Percentiles rank a stretch among this genome's conserved stretches.
These are phyloP conservation scores for Dendryphion nanum DNA, from an alignment of 2,329 filamentous ascomycete genomes.

Conservation along the genomic window DNA sequence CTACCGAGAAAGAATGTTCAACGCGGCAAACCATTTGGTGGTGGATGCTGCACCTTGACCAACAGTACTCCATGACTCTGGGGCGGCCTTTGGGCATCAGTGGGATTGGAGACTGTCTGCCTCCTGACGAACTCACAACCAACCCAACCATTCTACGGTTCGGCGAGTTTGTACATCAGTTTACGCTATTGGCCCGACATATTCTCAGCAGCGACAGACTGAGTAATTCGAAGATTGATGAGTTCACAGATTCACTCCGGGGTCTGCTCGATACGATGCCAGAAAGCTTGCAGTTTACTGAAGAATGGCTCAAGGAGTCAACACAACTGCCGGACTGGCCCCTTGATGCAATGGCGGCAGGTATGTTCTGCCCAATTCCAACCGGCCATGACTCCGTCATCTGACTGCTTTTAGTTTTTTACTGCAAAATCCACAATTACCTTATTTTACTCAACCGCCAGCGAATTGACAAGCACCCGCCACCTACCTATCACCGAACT, in stretches of 20 bases:
- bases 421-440: slow-evolving; percentile 50
- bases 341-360: slow-evolving; percentile 45
- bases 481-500: slow-evolving; percentile 1
- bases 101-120: slow-evolving; percentile 49
- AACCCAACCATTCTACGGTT: slow-evolving; percentile 46
- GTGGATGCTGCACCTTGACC: slow-evolving; percentile 55
- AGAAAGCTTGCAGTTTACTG: slow-evolving; percentile 46
- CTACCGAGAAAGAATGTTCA: slow-evolving; percentile 40
- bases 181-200: slow-evolving; percentile 49
- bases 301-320: slow-evolving; percentile 41
- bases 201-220: slow-evolving; percentile 46
- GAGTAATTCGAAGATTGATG: slow-evolving; percentile 46
- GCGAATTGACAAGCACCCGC: slow-evolving; percentile 24
- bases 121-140: slow-evolving; percentile 45
- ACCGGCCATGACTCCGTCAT: no score
- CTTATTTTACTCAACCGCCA: slow-evolving; percentile 51
- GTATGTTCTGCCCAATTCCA: slow-evolving; percentile 29
- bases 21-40: slow-evolving; percentile 49
- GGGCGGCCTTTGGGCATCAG: slow-evolving; percentile 51
- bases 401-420: slow-evolving; percentile 40
- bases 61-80: slow-evolving; percentile 51
- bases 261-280: slow-evolving; percentile 48
- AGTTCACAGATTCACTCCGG: slow-evolving; percentile 46
- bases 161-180: slow-evolving; percentile 47
- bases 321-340: slow-evolving; percentile 48